These are phyloP conservation scores for Fusarium sp. DNA, from an alignment of 2,329 filamentous ascomycete species.

Conservation along the genomic window DNA sequence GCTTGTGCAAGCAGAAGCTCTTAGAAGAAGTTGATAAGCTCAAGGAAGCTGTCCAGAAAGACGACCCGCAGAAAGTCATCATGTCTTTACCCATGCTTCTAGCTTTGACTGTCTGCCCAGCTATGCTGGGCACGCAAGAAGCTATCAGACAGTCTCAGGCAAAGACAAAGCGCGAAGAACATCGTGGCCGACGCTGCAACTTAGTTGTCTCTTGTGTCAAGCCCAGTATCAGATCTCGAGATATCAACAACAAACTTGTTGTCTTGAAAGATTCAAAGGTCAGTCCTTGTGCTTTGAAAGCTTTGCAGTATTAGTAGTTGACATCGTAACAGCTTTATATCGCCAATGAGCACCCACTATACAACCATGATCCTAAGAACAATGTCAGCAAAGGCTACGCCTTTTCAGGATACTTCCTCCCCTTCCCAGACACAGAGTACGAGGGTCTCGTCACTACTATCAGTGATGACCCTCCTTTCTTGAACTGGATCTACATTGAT, in stretches of 20 bases:
- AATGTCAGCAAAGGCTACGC: constrained; percentile 61
- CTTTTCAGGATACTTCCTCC: constrained; percentile 65
- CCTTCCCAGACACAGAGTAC: constrained; percentile 61
- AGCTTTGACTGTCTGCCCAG: constrained; percentile 43
- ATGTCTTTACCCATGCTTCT: constrained; percentile 43
- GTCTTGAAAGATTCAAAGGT: constrained; percentile 55
- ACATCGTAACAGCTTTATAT: constrained; percentile 40
- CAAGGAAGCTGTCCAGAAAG: constrained; percentile 37
- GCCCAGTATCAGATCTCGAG: constrained; percentile 52
- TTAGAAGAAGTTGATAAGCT: constrained; percentile 40
- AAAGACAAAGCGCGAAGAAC: constrained; percentile 56
- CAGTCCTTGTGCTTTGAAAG: neutral
- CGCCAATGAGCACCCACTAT: constrained; percentile 39
- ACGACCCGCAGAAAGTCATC: constrained; percentile 40
- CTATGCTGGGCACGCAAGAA: constrained; percentile 56
- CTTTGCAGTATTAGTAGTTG: neutral
- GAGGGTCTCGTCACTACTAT: constrained; percentile 59
- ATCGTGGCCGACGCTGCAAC: constrained; percentile 57
- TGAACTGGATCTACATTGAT: constrained; percentile 61
- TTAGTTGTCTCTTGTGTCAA: constrained; percentile 56
- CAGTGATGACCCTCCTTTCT: constrained; percentile 56
- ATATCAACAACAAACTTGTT: constrained; percentile 55
- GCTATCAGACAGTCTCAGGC: constrained; percentile 57
- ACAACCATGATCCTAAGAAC: constrained; percentile 37
- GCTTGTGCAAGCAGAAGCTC: constrained; percentile 37